Evolutionary conservation across 495 filamentous ascomycete species (phyloP).

Genomic region (Poronia punctata): DNA sequence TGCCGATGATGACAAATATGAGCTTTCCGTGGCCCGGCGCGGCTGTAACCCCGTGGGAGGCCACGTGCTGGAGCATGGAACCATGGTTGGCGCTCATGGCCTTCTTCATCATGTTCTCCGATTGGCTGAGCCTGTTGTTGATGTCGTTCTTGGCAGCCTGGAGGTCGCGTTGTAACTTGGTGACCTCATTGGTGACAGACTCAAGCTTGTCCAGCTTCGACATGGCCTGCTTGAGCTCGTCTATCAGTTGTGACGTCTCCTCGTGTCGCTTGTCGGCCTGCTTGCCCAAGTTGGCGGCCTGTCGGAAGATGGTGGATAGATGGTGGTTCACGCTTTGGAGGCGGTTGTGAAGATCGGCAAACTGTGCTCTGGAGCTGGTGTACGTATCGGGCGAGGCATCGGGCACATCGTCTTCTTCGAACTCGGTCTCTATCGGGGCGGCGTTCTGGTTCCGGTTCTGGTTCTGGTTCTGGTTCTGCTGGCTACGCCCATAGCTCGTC

Average conservation of each 20-base stretch:
- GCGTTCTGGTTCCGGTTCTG: slow-evolving; percentile 11
- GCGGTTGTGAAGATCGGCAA: slow-evolving; percentile 73
- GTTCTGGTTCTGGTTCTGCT: slow-evolving; percentile 14
- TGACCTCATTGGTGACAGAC: slow-evolving; percentile 43
- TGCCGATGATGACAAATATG: slow-evolving; percentile 65
- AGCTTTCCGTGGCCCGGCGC: slow-evolving; percentile 65
- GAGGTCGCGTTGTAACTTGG: slow-evolving; percentile 60
- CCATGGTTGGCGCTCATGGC: slow-evolving; percentile 67
- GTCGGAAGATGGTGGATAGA: slow-evolving; percentile 59
- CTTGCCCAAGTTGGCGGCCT: slow-evolving; percentile 44
- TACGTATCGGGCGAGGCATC: slow-evolving; percentile 42
- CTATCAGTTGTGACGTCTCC: slow-evolving; percentile 38
- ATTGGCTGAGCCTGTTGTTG: slow-evolving; percentile 51
- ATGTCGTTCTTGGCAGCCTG: slow-evolving; percentile 44
- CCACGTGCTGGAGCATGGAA: slow-evolving; percentile 52
- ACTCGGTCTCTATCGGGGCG: slow-evolving; percentile 27
- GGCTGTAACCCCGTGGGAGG: slow-evolving; percentile 41
- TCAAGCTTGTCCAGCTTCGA: slow-evolving; percentile 34
- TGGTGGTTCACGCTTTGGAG: slow-evolving; percentile 70
- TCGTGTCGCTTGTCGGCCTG: slow-evolving; percentile 54
- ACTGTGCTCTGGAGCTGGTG: slow-evolving; percentile 54
- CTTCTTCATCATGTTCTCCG: slow-evolving; percentile 65
- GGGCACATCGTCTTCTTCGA: slow-evolving; percentile 37
- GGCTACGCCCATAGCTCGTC: slow-evolving; percentile 23
- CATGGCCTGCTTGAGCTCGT: slow-evolving; percentile 33